Base-by-base conservation (phyloP, 2,329 filamentous ascomycete species). In the Coniella lustricola region DNA sequence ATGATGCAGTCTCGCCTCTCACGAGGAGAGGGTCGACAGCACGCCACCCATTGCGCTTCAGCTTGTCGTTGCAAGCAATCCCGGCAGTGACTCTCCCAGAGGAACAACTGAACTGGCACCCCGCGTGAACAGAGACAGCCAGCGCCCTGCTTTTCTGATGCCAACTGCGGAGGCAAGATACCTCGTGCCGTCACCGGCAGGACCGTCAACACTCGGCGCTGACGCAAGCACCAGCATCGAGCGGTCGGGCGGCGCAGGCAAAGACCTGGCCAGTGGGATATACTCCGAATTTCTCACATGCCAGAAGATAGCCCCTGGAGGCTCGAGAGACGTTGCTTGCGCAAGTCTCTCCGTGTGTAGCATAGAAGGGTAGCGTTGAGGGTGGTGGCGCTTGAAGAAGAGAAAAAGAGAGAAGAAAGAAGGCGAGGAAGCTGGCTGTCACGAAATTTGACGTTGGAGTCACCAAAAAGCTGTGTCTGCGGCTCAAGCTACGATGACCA, bases 281-380 rank as follows among this genome's bases (percentile, higher is more conserved):
- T 62, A 60, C 60, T 62, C 60, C 60, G 60, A 62, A 62, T 62
- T 90, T 90, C 86, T 88, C 86, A 90, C 88, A 87, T 89, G 86
- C 86, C 72, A 55, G 44, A 37, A 14, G 43, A 36, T 13, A 44
- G 40, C 39, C 48, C 48, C 17, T 40, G 46, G 54, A 43, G 47
- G 44, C 48, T 41, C 50, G 64, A 69, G 64, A 64, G 60, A 59
- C 46, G 36, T 59, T 61, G 62, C 64, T 62, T 58, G 57, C 62
- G 65, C 64, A 62, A 56, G 48, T 62, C 57, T 72, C 71, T 85
- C 75, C 73, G 76, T 79, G 77, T 85, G 84, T 82, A 82, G 85
- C 85, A 88, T 88, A 88, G 85, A 89, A 88, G 89, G 84, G 84
- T 84, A 85, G 85, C 85, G 77, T 86, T 89, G 83, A 81, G 76